Evolutionary conservation across 2,329 filamentous ascomycete genomes (phyloP).

Genomic region (Dactylonectria estremocensis): DNA sequence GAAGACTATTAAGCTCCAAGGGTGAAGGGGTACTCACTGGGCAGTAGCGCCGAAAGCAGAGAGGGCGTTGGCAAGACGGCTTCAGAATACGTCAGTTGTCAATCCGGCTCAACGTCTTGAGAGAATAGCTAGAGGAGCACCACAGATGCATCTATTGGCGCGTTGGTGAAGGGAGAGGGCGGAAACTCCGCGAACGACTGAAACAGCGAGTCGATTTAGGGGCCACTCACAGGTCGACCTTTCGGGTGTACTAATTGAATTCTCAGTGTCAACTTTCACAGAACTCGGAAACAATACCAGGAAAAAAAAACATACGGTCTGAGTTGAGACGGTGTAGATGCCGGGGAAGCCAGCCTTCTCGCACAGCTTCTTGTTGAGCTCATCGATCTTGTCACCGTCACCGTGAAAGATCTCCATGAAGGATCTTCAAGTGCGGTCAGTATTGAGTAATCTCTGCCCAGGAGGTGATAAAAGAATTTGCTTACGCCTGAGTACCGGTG

Average conservation of each 20-base stretch:
- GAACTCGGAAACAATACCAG: neutral
- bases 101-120: neutral
- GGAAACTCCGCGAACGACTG: neutral
- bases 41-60: slow-evolving; percentile 85
- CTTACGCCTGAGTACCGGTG: slow-evolving; percentile 36
- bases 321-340: slow-evolving; percentile 37
- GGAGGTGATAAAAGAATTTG: neutral
- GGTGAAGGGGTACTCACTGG: slow-evolving; percentile 54
- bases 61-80: slow-evolving; percentile 78
- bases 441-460: neutral
- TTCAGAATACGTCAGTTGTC: neutral
- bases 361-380: slow-evolving; percentile 30
- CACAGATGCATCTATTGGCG: neutral
- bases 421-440: neutral
- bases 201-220: neutral
- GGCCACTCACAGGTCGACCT: slow-evolving; percentile 77
- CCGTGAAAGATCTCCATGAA: slow-evolving; percentile 33
- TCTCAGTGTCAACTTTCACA: neutral
- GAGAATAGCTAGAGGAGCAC: too few relatives aligned
- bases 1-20: neutral
- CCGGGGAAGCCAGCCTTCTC: slow-evolving; percentile 30
- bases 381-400: slow-evolving; percentile 28
- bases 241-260: slow-evolving; percentile 67
- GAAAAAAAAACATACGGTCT: slow-evolving; percentile 25
- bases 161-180: neutral